Conservation (phyloP, 129 eudicot genomes). For the Silybum marianum region DNA sequence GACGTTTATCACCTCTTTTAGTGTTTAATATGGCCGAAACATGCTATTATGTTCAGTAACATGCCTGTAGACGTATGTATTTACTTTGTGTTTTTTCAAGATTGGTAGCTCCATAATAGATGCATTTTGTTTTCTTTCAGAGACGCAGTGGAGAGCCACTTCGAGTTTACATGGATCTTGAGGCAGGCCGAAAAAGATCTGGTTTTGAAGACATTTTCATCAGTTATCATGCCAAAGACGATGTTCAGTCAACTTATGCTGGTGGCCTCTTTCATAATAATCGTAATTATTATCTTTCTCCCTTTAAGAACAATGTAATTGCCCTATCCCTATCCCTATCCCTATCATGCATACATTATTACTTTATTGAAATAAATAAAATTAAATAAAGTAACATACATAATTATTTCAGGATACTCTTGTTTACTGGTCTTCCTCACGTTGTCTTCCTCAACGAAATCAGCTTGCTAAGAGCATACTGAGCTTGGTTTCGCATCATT, state of each 20-base stretch:
- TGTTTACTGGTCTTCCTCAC: constrained; percentile 97
- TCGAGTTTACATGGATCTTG: constrained; percentile 98
- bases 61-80: not conserved
- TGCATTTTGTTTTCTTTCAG: constrained; percentile 32
- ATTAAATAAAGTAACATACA: not conserved
- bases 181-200: constrained; percentile 91
- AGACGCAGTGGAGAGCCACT: constrained; percentile 87
- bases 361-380: not conserved
- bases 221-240: constrained; percentile 94
- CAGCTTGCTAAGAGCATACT: constrained; percentile 79
- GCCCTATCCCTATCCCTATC: not conserved
- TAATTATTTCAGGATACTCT: constrained; percentile 66
- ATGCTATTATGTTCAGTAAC: not conserved
- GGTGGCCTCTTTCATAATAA: constrained; percentile 95
- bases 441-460: constrained; percentile 89
- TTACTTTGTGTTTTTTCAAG: not conserved
- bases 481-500: constrained; percentile 64
- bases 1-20: not conserved
- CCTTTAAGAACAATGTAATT: constrained; percentile 74
- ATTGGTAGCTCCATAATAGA: not conserved
- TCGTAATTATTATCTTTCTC: constrained; percentile 77
- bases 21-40: not conserved
- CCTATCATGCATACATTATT: not conserved
- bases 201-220: constrained; percentile 85
- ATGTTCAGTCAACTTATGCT: constrained; percentile 98